Base-by-base conservation (phyloP, 129 eudicot species). In the Lactuca saligna region DNA sequence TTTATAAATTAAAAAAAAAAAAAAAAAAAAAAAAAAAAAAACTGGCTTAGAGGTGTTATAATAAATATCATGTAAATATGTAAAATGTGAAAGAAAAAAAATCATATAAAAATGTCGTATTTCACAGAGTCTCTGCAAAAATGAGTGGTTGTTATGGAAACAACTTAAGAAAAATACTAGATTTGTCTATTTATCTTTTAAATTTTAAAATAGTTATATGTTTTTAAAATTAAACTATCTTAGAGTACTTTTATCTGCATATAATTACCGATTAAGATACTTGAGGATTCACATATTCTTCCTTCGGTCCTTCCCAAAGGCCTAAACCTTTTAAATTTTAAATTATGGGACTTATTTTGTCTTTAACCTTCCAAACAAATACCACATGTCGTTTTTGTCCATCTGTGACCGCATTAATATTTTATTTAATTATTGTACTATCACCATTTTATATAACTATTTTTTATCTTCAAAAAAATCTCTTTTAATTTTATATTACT, bases 351-450 rank as follows among this genome's bases (percentile, higher is more conserved):
- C 41, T 46, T 72, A 50, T 8, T 53, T 62, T 72, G 77, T 72
- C 77, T 62, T 61, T 35, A 72, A 51, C 70, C 69, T 72, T 38
- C 37, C 38, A 61, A 61, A 72, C 77, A 62, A 72, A 72, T 10
- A 12, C 57, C 57, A 61, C n/a, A 17, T 62, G 50, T 62, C 42
- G 41, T 63, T 53, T 37, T 59, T 48, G 61, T 72, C 69, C 60
- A 35, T 49, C 8, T 54, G 12, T 54, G 53, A 62, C 42, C 62
- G 3, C 62, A 51, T 58, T 59, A 58, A 29, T 70, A 10, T 54
- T 34, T n/a, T 32, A 32, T 44, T 54, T 25, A 48, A 8, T 41
- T 17, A 38, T 54, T 68, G 46, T 35, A 29, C 9, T 42, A 42
- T 25, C 49, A 42, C 13, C 1, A 6, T 42, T 35, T 35, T 35